Evolutionary conservation across 2,329 filamentous ascomycete genomes (phyloP), one percentile per base, ranked within the genome.

Genomic region (Aspergillus caelatus): DNA sequence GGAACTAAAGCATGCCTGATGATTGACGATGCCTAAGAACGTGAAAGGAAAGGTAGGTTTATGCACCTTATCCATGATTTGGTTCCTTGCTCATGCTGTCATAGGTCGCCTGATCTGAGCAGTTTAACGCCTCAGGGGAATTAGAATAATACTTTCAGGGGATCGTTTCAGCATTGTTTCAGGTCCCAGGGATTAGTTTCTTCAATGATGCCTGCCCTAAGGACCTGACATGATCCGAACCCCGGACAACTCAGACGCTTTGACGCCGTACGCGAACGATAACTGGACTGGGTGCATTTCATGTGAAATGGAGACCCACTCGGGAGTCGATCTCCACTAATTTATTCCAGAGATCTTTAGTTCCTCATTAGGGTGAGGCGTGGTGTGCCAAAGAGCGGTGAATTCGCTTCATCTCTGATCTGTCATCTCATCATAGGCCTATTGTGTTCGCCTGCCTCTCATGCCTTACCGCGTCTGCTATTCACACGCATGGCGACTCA

Each of bases 381-480:
- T 54, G 32, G 32, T 39, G 30, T 32, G 36, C n/a, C 48, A 63
- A 63, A 56, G 45, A 57, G 61, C 61, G 61, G 61, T 63, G 57
- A 60, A 63, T 60, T 32, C 23, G 50, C 61, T 43, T 60, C 50
- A 45, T 39, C 26, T 48, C 52, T 63, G 60, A 52, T 48, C 61
- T 63, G 61, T 63, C 61, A 58, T 19, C 23, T 45, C 34, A 34
- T 63, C 56, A 63, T 60, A 63, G 61, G 61, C 16, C 50, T 58
- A 50, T 48, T 48, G 32, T 26, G 58, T 57, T 62, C 41, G 39
- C 43, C 61, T 43, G 52, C 48, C 41, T 26, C 14, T 28, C 36
- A 14, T 48, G 46, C 46, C 56, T 36, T 53, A 45, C 26, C 23
- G 39, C 28, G 34, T 14, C 50, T 28, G 61, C 28, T 56, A 54